Evolutionary conservation across 352 stramenopile genomes (phyloP).

Genomic region (Globisporangium cylindrosporum): DNA sequence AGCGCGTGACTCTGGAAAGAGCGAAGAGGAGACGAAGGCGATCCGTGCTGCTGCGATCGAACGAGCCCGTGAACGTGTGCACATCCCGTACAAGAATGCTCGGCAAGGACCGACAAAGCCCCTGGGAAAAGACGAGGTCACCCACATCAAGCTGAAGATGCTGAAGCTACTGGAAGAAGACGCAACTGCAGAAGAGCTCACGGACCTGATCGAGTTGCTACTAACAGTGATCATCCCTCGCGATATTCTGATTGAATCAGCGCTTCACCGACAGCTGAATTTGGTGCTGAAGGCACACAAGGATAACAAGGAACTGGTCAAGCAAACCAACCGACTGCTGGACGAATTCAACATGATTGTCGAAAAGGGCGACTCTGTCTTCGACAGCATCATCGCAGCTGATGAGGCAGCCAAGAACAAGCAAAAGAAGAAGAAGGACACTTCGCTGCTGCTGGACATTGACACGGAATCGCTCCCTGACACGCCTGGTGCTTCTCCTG

Average conservation of each 20-base stretch:
- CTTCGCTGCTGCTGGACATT: constrained; percentile 44
- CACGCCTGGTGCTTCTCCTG: constrained; percentile 51
- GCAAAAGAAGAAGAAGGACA: constrained; percentile 45
- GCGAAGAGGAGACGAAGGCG: constrained; percentile 73
- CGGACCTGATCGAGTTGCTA: constrained; percentile 79
- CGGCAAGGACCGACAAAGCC: constrained; percentile 70
- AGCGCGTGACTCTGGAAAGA: constrained; percentile 68
- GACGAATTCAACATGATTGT: constrained; percentile 81
- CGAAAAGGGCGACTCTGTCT: constrained; percentile 34
- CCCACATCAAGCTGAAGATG: constrained; percentile 84
- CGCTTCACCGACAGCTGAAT: constrained; percentile 70
- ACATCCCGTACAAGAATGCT: constrained; percentile 79
- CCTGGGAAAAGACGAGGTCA: constrained; percentile 78
- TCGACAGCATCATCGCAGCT: constrained; percentile 10
- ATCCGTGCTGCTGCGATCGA: constrained; percentile 74
- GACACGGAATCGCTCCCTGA: constrained; percentile 55
- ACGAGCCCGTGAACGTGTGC: constrained; percentile 65
- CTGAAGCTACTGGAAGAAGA: constrained; percentile 83
- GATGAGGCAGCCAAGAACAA: constrained; percentile 20
- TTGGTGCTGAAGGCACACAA: constrained; percentile 77
- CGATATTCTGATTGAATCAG: constrained; percentile 73
- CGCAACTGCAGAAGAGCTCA: constrained; percentile 69
- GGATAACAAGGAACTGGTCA: constrained; percentile 85
- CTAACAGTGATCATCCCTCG: constrained; percentile 75
- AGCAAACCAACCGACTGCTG: constrained; percentile 74